These are phyloP conservation scores for Scopulariopsis brevicaulis DNA, from an alignment of 2,329 filamentous ascomycete species.

Conservation along the genomic window DNA sequence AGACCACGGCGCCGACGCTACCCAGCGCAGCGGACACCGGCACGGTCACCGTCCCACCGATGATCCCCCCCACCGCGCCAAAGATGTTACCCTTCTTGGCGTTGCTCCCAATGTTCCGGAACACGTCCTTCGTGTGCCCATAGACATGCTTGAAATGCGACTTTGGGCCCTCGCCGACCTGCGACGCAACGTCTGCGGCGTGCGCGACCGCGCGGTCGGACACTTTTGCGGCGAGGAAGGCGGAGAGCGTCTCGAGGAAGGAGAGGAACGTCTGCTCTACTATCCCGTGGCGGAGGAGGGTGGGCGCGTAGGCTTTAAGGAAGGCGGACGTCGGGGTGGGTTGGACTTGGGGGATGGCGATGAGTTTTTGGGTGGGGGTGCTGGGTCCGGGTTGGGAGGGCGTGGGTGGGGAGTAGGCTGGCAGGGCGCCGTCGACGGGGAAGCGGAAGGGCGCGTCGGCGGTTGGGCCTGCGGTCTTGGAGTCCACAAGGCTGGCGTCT, in stretches of 20 bases:
- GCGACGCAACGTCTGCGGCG: slow-evolving; percentile 25
- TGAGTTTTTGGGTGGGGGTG: slow-evolving; percentile 13
- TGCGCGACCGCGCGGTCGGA: slow-evolving; percentile 29
- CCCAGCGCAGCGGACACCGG: slow-evolving; percentile 25
- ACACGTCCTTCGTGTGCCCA: slow-evolving; percentile 22
- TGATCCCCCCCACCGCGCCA: slow-evolving; percentile 21
- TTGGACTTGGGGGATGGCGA: slow-evolving; percentile 27
- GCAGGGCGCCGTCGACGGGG: slow-evolving; percentile 17
- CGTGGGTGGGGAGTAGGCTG: slow-evolving; percentile 14
- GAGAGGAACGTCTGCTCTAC: slow-evolving; percentile 20
- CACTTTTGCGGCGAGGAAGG: slow-evolving; percentile 31
- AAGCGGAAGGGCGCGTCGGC: slow-evolving; percentile 26
- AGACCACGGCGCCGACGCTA: slow-evolving; percentile 18
- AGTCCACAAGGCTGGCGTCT: neutral
- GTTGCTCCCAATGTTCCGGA: slow-evolving; percentile 20
- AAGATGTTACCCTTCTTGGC: slow-evolving; percentile 27
- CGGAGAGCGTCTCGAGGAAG: slow-evolving; percentile 27
- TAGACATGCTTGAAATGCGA: slow-evolving; percentile 22
- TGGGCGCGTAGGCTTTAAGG: slow-evolving; percentile 22
- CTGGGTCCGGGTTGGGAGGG: neutral
- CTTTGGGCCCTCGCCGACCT: slow-evolving; percentile 22
- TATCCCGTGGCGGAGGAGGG: slow-evolving; percentile 25
- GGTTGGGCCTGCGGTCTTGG: slow-evolving; percentile 13
- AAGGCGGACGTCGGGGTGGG: slow-evolving; percentile 23
- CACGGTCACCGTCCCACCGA: slow-evolving; percentile 25